These are phyloP conservation scores for Spathaspora passalidarum DNA, from an alignment of 805 yeast genomes.

Conservation along the genomic window DNA sequence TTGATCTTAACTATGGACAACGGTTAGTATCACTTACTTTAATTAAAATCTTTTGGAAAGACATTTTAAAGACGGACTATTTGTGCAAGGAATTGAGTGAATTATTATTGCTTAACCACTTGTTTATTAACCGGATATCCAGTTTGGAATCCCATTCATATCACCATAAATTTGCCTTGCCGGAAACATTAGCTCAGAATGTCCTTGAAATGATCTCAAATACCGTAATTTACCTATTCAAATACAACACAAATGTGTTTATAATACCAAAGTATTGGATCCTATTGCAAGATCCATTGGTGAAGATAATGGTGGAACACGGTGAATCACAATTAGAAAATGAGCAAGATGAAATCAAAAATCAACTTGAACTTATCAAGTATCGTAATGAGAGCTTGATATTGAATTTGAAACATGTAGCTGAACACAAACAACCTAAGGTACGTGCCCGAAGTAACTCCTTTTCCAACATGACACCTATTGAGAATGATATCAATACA, in stretches of 20 bases:
- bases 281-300: slow-evolving; percentile 46
- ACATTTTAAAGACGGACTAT: slow-evolving; percentile 52
- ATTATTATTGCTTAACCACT: slow-evolving; percentile 48
- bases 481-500: background rate
- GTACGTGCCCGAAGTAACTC: too few species aligned
- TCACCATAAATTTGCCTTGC: slow-evolving; percentile 7
- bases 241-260: slow-evolving; percentile 54
- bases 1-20: slow-evolving; percentile 33
- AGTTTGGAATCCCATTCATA: background rate
- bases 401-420: slow-evolving; percentile 38
- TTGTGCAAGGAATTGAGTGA: slow-evolving; percentile 66
- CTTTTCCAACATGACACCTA: background rate
- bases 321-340: slow-evolving; percentile 15
- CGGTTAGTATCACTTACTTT: slow-evolving; percentile 42
- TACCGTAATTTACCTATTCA: slow-evolving; percentile 40
- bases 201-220: slow-evolving; percentile 26
- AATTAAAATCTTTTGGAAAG: slow-evolving; percentile 69
- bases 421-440: slow-evolving; percentile 4
- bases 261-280: slow-evolving; percentile 66
- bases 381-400: slow-evolving; percentile 71
- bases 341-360: slow-evolving; percentile 28
- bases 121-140: slow-evolving; percentile 31
- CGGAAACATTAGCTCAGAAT: slow-evolving; percentile 21
- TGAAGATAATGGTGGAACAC: slow-evolving; percentile 30
- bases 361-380: slow-evolving; percentile 57